Percentiles rank a stretch among this genome's conserved stretches.
phyloP scores from a whole-genome alignment of 495 filamentous ascomycete species.

The Thozetella sp. region DNA sequence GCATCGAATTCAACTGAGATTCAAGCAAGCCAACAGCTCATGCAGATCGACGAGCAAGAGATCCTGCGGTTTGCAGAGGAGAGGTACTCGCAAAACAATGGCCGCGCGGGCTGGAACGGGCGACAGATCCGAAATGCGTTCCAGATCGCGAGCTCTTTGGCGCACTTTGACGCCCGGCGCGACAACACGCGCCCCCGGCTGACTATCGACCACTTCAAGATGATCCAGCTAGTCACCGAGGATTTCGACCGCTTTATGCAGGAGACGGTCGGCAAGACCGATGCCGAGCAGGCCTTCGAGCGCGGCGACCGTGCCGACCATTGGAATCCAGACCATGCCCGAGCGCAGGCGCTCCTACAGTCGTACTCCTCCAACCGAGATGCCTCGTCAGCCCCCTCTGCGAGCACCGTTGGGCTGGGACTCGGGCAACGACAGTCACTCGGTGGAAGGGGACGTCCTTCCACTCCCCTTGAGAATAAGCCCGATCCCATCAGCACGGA shows the following conservation, averaged over 20 bases:
- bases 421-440: background rate
- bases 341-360: background rate
- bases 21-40: background rate
- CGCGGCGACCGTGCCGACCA: slow-evolving; percentile 13
- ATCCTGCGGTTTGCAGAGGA: slow-evolving; percentile 15
- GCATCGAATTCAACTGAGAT: background rate
- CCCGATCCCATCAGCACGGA: no score
- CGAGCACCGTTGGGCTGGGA: background rate
- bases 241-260: slow-evolving; percentile 15
- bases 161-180: slow-evolving; percentile 58
- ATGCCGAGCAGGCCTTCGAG: slow-evolving; percentile 9
- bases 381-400: background rate
- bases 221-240: slow-evolving; percentile 14
- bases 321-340: background rate
- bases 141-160: slow-evolving; percentile 68
- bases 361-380: background rate
- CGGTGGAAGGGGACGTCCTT: background rate
- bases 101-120: slow-evolving; percentile 46
- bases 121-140: slow-evolving; percentile 59
- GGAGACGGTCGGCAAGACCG: slow-evolving; percentile 11
- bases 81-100: background rate
- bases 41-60: slow-evolving; percentile 9
- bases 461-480: no score
- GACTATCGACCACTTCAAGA: slow-evolving; percentile 15
- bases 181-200: slow-evolving; percentile 5